Evolutionary conservation across 2,329 filamentous ascomycete genomes (phyloP), one percentile per base, ranked within the genome.

Genomic region (Aspergillus caelatus): DNA sequence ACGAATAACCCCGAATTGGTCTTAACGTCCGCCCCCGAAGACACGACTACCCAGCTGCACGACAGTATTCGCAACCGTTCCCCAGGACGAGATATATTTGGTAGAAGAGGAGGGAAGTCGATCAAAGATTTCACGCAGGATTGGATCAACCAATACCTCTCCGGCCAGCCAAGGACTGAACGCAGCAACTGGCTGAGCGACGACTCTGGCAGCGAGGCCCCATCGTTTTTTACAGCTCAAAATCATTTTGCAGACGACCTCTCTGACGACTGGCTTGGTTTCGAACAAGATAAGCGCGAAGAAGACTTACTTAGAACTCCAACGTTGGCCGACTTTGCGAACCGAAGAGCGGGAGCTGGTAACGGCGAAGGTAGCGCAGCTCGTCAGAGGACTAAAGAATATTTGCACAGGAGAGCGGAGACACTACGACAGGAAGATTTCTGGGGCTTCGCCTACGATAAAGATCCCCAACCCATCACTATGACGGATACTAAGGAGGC

Each of bases 81-180:
- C 28, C 68, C 72, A 21, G 65, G 62, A 36, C 62, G 69, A 60
- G 71, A 74, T 57, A 56, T 71, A 56, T 65, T 66, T 10, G 68
- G 67, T 34, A 63, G 65, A 36, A 72, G 70, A 66, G 71, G 67
- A 62, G 75, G 72, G 32, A 77, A 75, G 56, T 76, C 78, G 1
- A 79, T 79, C 62, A 75, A 76, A 66, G 88, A 89, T 63, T 85
- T 94, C 60, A 93, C 91, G 0, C 90, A 94, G 77, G 91, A 93
- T 81, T 94, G 92, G 92, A 93, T 95, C 68, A 90, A 91, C 65
- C 90, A 92, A 65, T 92, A 94, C 73, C 89, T 92, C n/a, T 86
- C 89, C n/a, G 86, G 86, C 67, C 87, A 90, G 68, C 85, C 84
- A 68, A 85, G 88, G 69, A 86, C 85, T 36, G 91, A 95, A 75